Evolutionary conservation across 2,329 filamentous ascomycete genomes (phyloP).

Genomic region (Didymella pomorum): DNA sequence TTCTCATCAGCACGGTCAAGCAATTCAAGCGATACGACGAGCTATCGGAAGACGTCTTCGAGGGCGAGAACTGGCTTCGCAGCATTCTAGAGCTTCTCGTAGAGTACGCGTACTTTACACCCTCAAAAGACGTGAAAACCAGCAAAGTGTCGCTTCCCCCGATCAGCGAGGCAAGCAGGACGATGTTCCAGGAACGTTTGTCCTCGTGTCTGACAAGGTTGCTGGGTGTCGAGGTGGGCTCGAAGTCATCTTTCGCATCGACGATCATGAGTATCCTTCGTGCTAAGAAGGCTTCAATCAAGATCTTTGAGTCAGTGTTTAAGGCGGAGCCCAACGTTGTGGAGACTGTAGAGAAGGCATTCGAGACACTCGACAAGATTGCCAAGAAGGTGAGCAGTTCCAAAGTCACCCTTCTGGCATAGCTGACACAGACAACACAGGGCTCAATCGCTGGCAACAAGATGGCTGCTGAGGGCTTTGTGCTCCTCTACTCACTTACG

Average conservation of each 20-base stretch:
- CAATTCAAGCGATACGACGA: slow-evolving; percentile 46
- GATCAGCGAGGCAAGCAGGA: slow-evolving; percentile 57
- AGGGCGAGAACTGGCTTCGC: slow-evolving; percentile 54
- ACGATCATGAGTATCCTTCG: slow-evolving; percentile 43
- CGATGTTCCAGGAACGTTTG: slow-evolving; percentile 63
- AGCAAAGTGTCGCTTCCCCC: slow-evolving; percentile 53
- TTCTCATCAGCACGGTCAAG: slow-evolving; percentile 61
- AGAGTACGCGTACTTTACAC: slow-evolving; percentile 60
- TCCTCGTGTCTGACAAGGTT: slow-evolving; percentile 64
- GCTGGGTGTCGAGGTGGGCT: slow-evolving; percentile 43
- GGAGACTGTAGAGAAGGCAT: slow-evolving; percentile 48
- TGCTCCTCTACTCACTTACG: slow-evolving; percentile 82
- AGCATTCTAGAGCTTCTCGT: slow-evolving; percentile 57
- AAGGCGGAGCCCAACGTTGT: slow-evolving; percentile 57
- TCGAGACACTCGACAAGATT: slow-evolving; percentile 42
- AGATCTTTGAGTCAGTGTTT: slow-evolving; percentile 55
- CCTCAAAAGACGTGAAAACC: slow-evolving; percentile 43
- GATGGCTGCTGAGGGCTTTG: slow-evolving; percentile 68
- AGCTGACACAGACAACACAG: slow-evolving; percentile 28
- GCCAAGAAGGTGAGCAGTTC: slow-evolving; percentile 31
- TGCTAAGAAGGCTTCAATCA: slow-evolving; percentile 38
- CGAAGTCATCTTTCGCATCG: slow-evolving; percentile 38
- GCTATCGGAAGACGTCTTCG: slow-evolving; percentile 33
- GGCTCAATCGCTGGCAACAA: slow-evolving; percentile 39
- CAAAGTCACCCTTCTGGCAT: not conserved